A percentile compares a stretch with the other conserved stretches of the same genome.
Conservation (phyloP, 1,284 basidiomycete genomes). For the Melampsora occidentalis region DNA sequence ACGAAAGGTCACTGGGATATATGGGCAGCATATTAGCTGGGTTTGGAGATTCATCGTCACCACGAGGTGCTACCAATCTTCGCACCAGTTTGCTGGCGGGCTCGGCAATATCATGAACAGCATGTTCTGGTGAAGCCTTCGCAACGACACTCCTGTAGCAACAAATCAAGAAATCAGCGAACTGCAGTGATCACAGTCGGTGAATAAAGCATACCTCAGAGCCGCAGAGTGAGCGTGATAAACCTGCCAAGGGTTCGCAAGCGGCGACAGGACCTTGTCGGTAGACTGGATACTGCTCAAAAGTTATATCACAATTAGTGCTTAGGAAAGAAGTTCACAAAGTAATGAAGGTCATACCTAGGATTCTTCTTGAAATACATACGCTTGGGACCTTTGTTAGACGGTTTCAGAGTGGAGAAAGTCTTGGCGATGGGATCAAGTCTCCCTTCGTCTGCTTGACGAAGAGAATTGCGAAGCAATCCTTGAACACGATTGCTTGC, state of each 20-base stretch:
- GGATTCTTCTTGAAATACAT: neutral
- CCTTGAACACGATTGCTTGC: neutral
- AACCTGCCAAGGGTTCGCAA: neutral
- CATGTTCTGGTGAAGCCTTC: neutral
- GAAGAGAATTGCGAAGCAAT: neutral
- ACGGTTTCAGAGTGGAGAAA: neutral
- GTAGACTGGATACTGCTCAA: neutral
- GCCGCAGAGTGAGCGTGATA: neutral
- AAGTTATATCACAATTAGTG: no score
- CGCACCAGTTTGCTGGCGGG: constrained; percentile 3
- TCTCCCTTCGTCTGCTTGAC: neutral
- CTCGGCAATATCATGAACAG: neutral
- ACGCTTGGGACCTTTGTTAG: neutral
- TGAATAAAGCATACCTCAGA: neutral
- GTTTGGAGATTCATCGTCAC: neutral
- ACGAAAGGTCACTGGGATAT: neutral
- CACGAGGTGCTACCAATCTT: neutral
- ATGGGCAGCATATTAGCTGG: neutral
- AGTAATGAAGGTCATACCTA: neutral
- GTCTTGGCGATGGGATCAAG: neutral
- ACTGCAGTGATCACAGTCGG: neutral
- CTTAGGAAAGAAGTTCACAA: no score
- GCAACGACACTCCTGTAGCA: neutral
- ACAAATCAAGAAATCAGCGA: neutral
- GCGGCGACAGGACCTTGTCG: neutral